Conservation (phyloP, 331 rosid species). For the Arachis monticola region DNA sequence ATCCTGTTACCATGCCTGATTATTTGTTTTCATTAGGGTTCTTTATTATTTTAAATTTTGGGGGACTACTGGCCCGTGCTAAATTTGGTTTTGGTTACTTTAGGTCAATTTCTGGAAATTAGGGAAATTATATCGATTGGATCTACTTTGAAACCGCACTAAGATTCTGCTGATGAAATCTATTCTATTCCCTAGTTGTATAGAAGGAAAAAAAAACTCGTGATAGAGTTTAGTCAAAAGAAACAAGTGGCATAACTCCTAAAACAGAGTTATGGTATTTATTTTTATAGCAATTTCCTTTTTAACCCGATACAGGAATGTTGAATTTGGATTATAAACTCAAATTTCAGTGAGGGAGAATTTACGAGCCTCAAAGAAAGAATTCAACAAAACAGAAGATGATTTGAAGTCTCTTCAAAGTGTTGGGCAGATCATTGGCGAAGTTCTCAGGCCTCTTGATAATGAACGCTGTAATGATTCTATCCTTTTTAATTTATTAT, state of each 20-base stretch:
- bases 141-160: slow-evolving; percentile 36
- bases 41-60: not conserved
- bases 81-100: not conserved
- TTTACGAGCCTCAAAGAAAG: slow-evolving; percentile 74
- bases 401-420: slow-evolving; percentile 97
- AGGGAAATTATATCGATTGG: slow-evolving; percentile 33
- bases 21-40: slow-evolving; percentile 5
- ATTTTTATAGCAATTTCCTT: not conserved
- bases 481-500: slow-evolving; percentile 10
- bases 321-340: slow-evolving; percentile 28
- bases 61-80: not conserved
- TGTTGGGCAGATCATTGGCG: slow-evolving; percentile 94
- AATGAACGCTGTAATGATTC: slow-evolving; percentile 76
- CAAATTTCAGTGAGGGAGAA: slow-evolving; percentile 77
- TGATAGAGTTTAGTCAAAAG: not conserved
- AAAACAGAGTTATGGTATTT: not conserved
- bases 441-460: slow-evolving; percentile 96
- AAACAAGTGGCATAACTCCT: not conserved
- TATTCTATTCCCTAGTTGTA: not conserved
- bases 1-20: slow-evolving; percentile 2
- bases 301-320: not conserved
- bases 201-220: not conserved
- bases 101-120: slow-evolving; percentile 10
- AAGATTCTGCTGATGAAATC: slow-evolving; percentile 3
- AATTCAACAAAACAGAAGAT: slow-evolving; percentile 91